These are phyloP conservation scores for Chrysoporthe austroafricana DNA, from an alignment of 2,329 filamentous ascomycete genomes.

Conservation along the genomic window DNA sequence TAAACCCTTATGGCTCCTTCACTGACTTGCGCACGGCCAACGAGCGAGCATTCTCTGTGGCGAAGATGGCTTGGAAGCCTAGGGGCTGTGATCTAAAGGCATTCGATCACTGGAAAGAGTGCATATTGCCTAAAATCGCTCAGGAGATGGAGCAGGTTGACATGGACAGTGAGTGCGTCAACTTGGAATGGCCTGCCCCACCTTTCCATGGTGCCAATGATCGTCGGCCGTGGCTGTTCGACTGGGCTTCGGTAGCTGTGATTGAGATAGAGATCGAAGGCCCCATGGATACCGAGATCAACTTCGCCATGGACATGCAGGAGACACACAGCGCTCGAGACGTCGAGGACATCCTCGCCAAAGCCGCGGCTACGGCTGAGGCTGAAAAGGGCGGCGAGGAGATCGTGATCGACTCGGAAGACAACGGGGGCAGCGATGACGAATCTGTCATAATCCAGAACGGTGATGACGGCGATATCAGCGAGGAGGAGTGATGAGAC, in stretches of 20 bases:
- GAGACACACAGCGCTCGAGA: not conserved
- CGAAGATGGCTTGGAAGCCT: slow-evolving; percentile 15
- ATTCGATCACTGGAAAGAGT: slow-evolving; percentile 6
- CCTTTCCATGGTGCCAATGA: slow-evolving; percentile 3
- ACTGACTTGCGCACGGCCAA: slow-evolving; percentile 20
- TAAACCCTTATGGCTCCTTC: slow-evolving; percentile 6
- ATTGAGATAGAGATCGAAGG: slow-evolving; percentile 14
- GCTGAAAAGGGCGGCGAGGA: not conserved
- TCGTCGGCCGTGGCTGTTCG: slow-evolving; percentile 19
- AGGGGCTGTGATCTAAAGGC: not conserved
- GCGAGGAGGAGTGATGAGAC: slow-evolving; percentile 13
- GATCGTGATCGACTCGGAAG: not conserved
- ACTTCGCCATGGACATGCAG: not conserved
- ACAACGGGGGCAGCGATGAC: not conserved
- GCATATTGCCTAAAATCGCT: slow-evolving; percentile 1
- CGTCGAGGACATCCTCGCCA: not conserved
- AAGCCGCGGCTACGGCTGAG: not conserved
- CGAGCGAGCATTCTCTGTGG: slow-evolving; percentile 13
- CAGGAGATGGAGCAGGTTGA: slow-evolving; percentile 5
- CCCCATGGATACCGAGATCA: slow-evolving; percentile 14
- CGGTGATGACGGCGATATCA: slow-evolving; percentile 10
- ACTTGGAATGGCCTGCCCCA: slow-evolving; percentile 1
- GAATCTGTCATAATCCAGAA: not conserved
- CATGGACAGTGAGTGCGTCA: slow-evolving; percentile 1
- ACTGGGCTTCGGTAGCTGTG: slow-evolving; percentile 10